A percentile compares a stretch with the other conserved stretches of the same genome.
Evolutionary conservation across 2,329 filamentous ascomycete genomes (phyloP).

Genomic region (Atkinsonella hypoxylon): DNA sequence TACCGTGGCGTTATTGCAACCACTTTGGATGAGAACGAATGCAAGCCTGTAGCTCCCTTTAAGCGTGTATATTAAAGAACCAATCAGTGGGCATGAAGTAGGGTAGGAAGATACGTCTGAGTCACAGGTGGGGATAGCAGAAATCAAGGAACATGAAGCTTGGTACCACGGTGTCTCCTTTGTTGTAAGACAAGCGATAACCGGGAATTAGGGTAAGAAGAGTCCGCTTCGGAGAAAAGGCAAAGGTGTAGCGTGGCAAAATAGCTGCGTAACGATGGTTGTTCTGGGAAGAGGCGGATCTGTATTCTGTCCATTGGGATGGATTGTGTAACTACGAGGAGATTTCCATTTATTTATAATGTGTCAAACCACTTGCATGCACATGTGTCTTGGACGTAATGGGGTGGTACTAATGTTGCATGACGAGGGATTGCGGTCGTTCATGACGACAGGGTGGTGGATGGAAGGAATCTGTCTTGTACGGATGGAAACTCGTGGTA

Average conservation of each 20-base stretch:
- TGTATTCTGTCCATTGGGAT: background rate
- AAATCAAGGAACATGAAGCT: background rate
- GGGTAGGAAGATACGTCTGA: background rate
- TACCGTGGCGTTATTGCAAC: conserved; percentile 75
- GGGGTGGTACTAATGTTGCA: too few relatives aligned
- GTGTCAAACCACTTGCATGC: too few relatives aligned
- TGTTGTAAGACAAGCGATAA: conserved; percentile 9
- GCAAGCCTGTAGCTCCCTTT: conserved; percentile 92
- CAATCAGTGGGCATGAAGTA: background rate
- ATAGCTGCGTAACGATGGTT: background rate
- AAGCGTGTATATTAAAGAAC: conserved; percentile 71
- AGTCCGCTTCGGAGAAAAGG: background rate
- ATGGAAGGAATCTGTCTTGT: too few relatives aligned
- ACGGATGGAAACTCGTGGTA: too few relatives aligned
- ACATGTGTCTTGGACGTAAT: too few relatives aligned
- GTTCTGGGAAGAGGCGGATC: background rate
- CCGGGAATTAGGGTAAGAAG: background rate
- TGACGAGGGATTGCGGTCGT: too few relatives aligned
- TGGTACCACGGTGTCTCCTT: conserved; percentile 5
- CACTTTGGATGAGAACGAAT: conserved; percentile 90
- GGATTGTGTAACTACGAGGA: background rate
- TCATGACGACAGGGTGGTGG: too few relatives aligned
- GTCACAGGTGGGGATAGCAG: background rate
- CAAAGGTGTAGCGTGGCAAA: background rate
- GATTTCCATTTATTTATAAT: background rate